Base-by-base conservation (phyloP, 2,329 filamentous ascomycete genomes). In the Helicocarpus griseus region DNA sequence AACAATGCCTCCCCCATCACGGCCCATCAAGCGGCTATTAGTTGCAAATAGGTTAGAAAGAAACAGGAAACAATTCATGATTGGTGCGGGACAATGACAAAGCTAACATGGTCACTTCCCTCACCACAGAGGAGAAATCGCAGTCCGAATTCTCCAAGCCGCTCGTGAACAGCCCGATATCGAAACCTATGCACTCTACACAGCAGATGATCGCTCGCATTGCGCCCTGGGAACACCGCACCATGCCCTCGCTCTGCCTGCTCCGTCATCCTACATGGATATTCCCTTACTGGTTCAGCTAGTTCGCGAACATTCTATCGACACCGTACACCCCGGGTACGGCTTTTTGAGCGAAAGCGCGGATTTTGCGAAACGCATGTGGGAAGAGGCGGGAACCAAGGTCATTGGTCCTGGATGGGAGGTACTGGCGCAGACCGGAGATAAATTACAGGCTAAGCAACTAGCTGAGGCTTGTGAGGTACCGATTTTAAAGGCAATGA, bases 271-370 rank as follows among this genome's bases (percentile, higher is more conserved):
- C 0, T 83, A 82, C 58, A 71, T 81, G 58, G 68, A 77, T 56
- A 75, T 81, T 29, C 53, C 71, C 6, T 62, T 69, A 5, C 62
- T 83, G 0, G 61, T 81, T 6, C 51, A 63, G 0, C 62, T 82
- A 22, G 75, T 65, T 3, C 70, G 73, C 50, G 66, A 76, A 35
- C 62, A 81, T 58, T 56, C 65, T 0, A 78, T 82, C 41, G 77
- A 81, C 57, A 70, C 77, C 2, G 68, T 82, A 0, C 78, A 81
- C 60, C 78, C 79, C 0, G 79, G 78, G 4, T 82, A 82, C 65
- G 79, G 79, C 8, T 82, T 95, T 64, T 66, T 82, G 1, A 78
- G 75, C 11, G 79, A 82, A 58, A 77, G 70, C 21, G 67, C 74
- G 2, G 71, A 74, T 0, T 79, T 82, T 48, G 69, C 76, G 0